Evolutionary conservation across 73 alveolate genomes (phyloP).

Genomic region (Paramecium primaurelia): DNA sequence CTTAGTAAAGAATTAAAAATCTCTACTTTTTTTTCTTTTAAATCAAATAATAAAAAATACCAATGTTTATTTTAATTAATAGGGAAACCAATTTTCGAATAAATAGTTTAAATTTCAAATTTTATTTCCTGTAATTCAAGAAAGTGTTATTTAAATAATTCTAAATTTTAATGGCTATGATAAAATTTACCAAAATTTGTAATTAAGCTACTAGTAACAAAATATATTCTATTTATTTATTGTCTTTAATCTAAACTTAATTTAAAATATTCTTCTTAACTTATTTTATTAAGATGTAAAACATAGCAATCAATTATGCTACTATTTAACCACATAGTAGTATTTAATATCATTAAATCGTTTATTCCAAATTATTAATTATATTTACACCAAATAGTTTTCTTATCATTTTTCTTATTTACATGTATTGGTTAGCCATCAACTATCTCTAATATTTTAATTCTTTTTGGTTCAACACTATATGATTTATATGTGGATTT

Average conservation of each 20-base stretch:
- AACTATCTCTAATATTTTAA: background rate
- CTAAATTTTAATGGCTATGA: background rate
- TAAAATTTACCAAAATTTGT: background rate
- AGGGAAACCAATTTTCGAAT: background rate
- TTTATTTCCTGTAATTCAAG: background rate
- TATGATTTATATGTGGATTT: background rate
- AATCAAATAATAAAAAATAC: background rate
- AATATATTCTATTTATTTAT: background rate
- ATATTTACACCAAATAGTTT: background rate
- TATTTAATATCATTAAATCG: background rate
- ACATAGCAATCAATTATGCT: background rate
- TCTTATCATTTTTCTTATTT: background rate
- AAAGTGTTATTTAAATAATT: background rate
- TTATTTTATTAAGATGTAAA: background rate
- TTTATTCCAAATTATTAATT: background rate
- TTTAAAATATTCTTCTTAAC: background rate
- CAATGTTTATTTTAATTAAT: background rate
- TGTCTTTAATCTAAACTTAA: background rate
- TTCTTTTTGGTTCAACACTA: background rate
- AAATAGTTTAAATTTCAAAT: background rate
- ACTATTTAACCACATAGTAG: background rate
- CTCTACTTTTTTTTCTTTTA: background rate
- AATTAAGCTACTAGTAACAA: background rate
- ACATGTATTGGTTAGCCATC: background rate
- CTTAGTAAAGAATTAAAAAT: background rate